Evolutionary conservation across 192 early-diverging fungal species (phyloP).

Genomic region (Rhizophagus prolifer): DNA sequence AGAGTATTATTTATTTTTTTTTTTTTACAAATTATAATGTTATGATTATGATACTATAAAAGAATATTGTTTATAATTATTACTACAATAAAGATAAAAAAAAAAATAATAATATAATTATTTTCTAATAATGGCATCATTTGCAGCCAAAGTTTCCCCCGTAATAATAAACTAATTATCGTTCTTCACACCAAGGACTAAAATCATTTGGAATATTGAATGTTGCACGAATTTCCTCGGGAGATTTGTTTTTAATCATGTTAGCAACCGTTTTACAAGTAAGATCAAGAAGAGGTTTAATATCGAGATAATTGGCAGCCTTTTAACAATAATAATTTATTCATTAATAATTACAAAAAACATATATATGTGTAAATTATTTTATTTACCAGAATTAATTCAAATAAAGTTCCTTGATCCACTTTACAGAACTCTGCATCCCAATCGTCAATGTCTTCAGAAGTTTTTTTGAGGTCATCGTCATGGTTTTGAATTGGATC

Average conservation of each 20-base stretch:
- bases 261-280: slow-evolving; percentile 99
- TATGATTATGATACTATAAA: too few species aligned
- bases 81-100: too few species aligned
- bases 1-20: too few species aligned
- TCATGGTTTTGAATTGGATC: slow-evolving; percentile 53
- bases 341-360: not conserved
- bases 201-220: slow-evolving; percentile 98
- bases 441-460: slow-evolving; percentile 85
- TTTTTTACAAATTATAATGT: too few species aligned
- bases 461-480: slow-evolving; percentile 56
- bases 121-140: not conserved
- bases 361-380: not conserved
- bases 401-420: slow-evolving; percentile 92
- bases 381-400: slow-evolving; percentile 70
- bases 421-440: slow-evolving; percentile 88
- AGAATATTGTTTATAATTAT: too few species aligned
- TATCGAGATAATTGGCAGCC: slow-evolving; percentile 92
- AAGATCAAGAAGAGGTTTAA: slow-evolving; percentile 93
- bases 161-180: not conserved
- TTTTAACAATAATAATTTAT: slow-evolving; percentile 1
- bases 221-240: slow-evolving; percentile 90
- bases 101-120: too few species aligned
- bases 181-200: slow-evolving; percentile 70
- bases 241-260: slow-evolving; percentile 93
- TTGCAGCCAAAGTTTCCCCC: not conserved